These are phyloP conservation scores for Anacardium occidentale DNA, from an alignment of 345 rosid species.

Conservation along the genomic window DNA sequence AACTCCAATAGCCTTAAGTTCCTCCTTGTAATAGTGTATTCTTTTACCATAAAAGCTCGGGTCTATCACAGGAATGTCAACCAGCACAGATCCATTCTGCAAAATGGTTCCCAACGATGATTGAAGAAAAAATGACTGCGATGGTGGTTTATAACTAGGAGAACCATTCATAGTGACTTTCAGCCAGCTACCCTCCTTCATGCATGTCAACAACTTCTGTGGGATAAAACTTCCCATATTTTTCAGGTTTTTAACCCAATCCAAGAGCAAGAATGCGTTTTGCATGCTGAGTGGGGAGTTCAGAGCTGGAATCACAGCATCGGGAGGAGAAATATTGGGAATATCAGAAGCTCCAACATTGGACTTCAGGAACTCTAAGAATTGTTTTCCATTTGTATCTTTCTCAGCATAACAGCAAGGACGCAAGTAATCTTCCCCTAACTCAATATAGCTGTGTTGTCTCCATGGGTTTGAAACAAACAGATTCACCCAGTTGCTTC, in stretches of 20 bases:
- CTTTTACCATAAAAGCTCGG: conserved; percentile 44
- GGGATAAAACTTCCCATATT: conserved; percentile 24
- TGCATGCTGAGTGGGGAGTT: conserved; percentile 47
- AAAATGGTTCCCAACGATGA: conserved; percentile 57
- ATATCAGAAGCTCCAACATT: conserved; percentile 43
- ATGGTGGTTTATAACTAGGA: conserved; percentile 50
- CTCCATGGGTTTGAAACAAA: conserved; percentile 58
- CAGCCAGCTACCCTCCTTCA: conserved; percentile 63
- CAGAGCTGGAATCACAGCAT: conserved; percentile 49
- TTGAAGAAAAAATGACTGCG: conserved; percentile 52
- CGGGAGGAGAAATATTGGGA: conserved; percentile 54
- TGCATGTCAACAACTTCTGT: conserved; percentile 41
- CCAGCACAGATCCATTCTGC: conserved; percentile 51
- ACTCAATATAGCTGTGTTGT: conserved; percentile 40
- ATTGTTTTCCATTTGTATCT: conserved; percentile 28
- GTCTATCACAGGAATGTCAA: conserved; percentile 73
- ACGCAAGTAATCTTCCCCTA: conserved; percentile 50
- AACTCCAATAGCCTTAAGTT: conserved; percentile 53
- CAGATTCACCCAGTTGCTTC: conserved; percentile 60
- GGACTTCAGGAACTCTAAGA: conserved; percentile 40
- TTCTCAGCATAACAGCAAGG: conserved; percentile 38
- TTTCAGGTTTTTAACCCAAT: conserved; percentile 43
- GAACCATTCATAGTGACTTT: conserved; percentile 45
- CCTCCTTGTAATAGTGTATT: conserved; percentile 39
- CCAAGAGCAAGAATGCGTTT: conserved; percentile 56